Base-by-base conservation (phyloP, 345 rosid species). In the Salix viminalis region DNA sequence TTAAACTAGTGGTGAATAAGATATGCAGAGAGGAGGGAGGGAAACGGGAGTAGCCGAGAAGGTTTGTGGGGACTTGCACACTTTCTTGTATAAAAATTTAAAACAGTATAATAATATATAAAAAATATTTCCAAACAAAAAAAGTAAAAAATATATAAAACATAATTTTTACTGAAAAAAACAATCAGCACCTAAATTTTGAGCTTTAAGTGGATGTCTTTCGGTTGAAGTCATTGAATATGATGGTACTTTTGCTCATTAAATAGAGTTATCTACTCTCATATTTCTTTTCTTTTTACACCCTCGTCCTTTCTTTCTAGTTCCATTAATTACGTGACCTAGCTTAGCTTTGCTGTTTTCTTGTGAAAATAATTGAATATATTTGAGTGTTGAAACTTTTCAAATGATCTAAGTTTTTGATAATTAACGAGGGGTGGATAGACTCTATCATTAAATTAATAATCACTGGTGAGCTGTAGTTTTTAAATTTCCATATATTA, bases 221-320 rank as follows among this genome's bases (percentile, higher is more conserved):
- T 82, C 83, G 71, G 83, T 69, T 79, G 83, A 82, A 73, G 76
- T 79, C 84, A 81, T 84, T 84, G 71, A 84, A 77, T 80, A 39
- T 11, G 15, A 71, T 24, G 14, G 15, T 58, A 58, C 50, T 10
- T 14, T 34, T 32, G 21, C 13, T 50, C 1, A 34, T 15, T 16
- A 19, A 67, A 19, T 16, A 42, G 46, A 69, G 36, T 69, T 42
- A 65, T 44, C 19, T 30, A 11, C 46, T 30, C 14, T 9, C 1
- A 15, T 19, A 4, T 26, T 24, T 36, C 28, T n/a, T 54, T 26
- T 36, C 24, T 26, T n/a, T 24, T 32, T 65, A 70, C 73, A 61
- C 28, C 54, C 54, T 79, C 75, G 73, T 77, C 62, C 19, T 74
- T 75, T 73, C 65, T 66, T 50, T 60, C 32, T 50, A 30, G 42